phyloP scores from a whole-genome alignment of 2,329 filamentous ascomycete species.

The Proliferodiscus dingleyae region DNA sequence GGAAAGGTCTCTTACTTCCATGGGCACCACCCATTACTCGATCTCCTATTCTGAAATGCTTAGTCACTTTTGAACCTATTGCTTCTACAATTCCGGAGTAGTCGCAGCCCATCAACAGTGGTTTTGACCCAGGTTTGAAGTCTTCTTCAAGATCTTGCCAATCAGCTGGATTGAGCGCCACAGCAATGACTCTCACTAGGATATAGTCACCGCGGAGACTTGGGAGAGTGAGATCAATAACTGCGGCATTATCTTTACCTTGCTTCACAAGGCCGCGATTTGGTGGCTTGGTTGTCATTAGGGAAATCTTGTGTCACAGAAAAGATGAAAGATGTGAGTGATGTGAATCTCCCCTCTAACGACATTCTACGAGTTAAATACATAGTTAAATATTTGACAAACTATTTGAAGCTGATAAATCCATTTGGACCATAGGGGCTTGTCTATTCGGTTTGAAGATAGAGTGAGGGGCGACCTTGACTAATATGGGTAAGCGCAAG shows the following conservation, averaged over 20 bases:
- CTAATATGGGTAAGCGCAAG: background rate
- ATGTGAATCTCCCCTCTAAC: background rate
- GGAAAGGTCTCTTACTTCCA: conserved; percentile 16
- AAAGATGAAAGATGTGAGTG: background rate
- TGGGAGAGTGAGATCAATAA: conserved; percentile 1
- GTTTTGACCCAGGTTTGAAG: conserved; percentile 4
- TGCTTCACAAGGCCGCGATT: conserved; percentile 4
- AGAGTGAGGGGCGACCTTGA: background rate
- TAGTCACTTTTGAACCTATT: conserved; percentile 17
- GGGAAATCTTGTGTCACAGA: background rate
- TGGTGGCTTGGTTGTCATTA: background rate
- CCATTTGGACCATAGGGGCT: background rate
- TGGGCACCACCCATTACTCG: conserved; percentile 16
- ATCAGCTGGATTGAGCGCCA: conserved; percentile 28
- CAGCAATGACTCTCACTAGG: conserved; percentile 22
- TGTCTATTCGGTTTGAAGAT: background rate
- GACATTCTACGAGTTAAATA: background rate
- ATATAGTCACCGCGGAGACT: conserved; percentile 18
- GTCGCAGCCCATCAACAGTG: conserved; percentile 17
- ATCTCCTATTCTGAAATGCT: conserved; percentile 20
- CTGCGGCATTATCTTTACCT: background rate
- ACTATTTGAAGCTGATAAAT: background rate
- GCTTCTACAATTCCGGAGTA: conserved; percentile 19
- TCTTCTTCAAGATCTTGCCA: conserved; percentile 24
- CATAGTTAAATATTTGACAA: background rate